A percentile compares a stretch with the other conserved stretches of the same genome.
Evolutionary conservation across 225 moss, liverwort and hornwort genomes (phyloP).

Genomic region (Takakia lepidozioides): DNA sequence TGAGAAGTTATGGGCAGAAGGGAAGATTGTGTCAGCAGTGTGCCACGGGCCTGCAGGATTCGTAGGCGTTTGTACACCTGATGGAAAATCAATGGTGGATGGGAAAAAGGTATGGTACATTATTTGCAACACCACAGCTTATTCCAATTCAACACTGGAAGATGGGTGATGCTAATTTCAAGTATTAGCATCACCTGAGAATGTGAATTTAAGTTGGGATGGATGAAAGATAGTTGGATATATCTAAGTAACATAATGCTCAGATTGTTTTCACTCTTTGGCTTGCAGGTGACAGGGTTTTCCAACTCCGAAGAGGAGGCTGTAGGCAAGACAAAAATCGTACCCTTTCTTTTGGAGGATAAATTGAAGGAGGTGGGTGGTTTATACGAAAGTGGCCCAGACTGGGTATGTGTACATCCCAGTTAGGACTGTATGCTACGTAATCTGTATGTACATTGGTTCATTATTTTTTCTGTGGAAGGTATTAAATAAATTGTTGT

Average conservation of each 20-base stretch:
- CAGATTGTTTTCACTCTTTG: neutral
- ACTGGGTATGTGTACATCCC: conserved; percentile 55
- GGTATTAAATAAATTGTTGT: no score
- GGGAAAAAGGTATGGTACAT: conserved; percentile 66
- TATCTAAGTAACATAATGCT: no score
- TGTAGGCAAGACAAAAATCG: conserved; percentile 20
- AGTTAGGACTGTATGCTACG: no score
- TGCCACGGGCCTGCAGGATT: conserved; percentile 72
- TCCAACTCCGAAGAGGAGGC: conserved; percentile 64
- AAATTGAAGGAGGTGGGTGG: conserved; percentile 55
- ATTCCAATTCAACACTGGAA: no score
- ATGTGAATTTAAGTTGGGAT: no score
- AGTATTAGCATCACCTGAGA: no score
- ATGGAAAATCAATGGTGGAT: conserved; percentile 61
- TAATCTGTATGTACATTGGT: no score
- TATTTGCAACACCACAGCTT: no score
- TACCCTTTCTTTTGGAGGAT: conserved; percentile 57
- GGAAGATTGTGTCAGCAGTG: conserved; percentile 59
- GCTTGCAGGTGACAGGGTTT: conserved; percentile 45
- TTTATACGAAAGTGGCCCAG: conserved; percentile 32
- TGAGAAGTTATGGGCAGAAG: conserved; percentile 59
- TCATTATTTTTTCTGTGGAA: no score
- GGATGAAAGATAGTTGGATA: no score
- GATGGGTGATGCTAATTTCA: no score
- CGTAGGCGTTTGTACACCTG: conserved; percentile 24